These are phyloP conservation scores for Saturnispora sekii DNA, from an alignment of 805 yeast genomes.

Conservation along the genomic window DNA sequence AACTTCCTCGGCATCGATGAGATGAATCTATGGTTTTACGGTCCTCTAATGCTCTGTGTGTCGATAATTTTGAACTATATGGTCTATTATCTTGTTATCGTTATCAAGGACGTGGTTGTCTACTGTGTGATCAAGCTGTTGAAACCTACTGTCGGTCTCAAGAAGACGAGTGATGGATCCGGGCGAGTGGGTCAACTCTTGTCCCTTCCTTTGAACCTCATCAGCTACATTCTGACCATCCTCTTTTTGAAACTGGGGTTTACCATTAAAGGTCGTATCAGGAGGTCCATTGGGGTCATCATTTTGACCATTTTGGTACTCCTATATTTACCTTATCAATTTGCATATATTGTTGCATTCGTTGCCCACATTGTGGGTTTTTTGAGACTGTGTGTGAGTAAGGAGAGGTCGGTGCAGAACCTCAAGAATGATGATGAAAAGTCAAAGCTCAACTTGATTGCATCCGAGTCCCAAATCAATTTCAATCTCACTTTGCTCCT, in stretches of 20 bases:
- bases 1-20: slow-evolving; percentile 64
- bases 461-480: slow-evolving; percentile 33
- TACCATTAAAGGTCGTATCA: slow-evolving; percentile 2
- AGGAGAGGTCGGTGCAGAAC: slow-evolving; percentile 1
- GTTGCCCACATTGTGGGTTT: slow-evolving; percentile 40
- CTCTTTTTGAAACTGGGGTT: slow-evolving; percentile 5
- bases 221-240: not conserved
- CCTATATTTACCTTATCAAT: slow-evolving; percentile 69
- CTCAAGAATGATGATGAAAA: not conserved
- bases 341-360: slow-evolving; percentile 56
- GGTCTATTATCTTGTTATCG: slow-evolving; percentile 24
- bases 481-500: slow-evolving; percentile 55
- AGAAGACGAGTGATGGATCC: not conserved
- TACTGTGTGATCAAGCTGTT: not conserved
- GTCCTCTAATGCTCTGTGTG: slow-evolving; percentile 43
- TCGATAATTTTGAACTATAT: slow-evolving; percentile 35
- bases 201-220: slow-evolving; percentile 3
- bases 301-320: slow-evolving; percentile 12
- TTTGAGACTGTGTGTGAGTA: slow-evolving; percentile 33
- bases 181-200: not conserved
- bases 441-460: not conserved
- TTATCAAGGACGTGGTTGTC: not conserved
- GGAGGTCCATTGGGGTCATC: slow-evolving; percentile 11
- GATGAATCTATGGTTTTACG: slow-evolving; percentile 43
- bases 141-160: not conserved